Conservation (phyloP, 345 rosid species). For the Dovyalis caffra region DNA sequence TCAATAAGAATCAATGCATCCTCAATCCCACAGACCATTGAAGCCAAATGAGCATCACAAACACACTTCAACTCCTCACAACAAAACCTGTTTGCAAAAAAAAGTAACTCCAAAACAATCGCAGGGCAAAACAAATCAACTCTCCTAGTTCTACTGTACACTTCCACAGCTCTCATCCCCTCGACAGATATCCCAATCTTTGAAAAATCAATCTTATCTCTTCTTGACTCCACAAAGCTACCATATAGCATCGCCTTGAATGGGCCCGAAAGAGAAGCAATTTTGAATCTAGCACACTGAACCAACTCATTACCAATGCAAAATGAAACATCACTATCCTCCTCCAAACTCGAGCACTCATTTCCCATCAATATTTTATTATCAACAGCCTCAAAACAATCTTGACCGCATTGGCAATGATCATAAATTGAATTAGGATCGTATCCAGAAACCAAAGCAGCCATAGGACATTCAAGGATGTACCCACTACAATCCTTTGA, state of each 20-base stretch:
- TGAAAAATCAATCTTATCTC: constrained; percentile 58
- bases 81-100: constrained; percentile 77
- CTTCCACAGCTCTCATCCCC: constrained; percentile 74
- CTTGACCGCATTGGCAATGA: constrained; percentile 41
- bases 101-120: constrained; percentile 70
- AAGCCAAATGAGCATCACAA: constrained; percentile 76
- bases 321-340: constrained; percentile 49
- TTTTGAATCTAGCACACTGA: constrained; percentile 50
- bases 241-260: constrained; percentile 83
- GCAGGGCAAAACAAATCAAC: constrained; percentile 53
- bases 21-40: constrained; percentile 46
- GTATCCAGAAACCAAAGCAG: constrained; percentile 47
- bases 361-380: constrained; percentile 14
- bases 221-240: constrained; percentile 60
- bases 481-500: constrained; percentile 53
- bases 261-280: constrained; percentile 74
- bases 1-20: constrained; percentile 70
- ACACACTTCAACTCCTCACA: constrained; percentile 80
- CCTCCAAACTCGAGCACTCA: constrained; percentile 38
- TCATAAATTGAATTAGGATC: constrained; percentile 43
- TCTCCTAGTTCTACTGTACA: constrained; percentile 64
- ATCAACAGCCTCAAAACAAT: constrained; percentile 7
- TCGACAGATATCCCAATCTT: constrained; percentile 52
- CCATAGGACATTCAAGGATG: constrained; percentile 58
- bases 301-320: constrained; percentile 54